phyloP scores from a whole-genome alignment of 1,139 yeast genomes.

The Candida sp. region DNA sequence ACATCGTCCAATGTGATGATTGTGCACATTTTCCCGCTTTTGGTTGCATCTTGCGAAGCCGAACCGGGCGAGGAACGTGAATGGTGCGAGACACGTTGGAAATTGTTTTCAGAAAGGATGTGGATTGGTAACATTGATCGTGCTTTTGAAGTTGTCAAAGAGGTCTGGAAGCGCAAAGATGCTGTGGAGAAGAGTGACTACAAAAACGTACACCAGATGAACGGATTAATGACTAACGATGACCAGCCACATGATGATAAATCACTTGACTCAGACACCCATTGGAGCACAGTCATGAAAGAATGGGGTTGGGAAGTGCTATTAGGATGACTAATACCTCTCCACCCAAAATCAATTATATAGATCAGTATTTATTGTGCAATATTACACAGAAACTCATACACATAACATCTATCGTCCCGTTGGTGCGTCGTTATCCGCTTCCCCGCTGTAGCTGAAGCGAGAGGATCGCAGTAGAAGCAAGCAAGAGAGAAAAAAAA shows the following conservation, averaged over 20 bases:
- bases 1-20: constrained; percentile 58
- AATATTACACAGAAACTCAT: neutral
- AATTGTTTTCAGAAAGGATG: constrained; percentile 51
- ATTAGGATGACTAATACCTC: constrained; percentile 38
- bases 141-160: constrained; percentile 70
- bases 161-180: constrained; percentile 70
- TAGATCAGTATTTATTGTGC: neutral
- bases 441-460: too few species aligned
- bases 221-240: constrained; percentile 40
- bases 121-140: constrained; percentile 71
- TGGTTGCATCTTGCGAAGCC: constrained; percentile 71
- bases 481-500: neutral
- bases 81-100: constrained; percentile 69
- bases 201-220: constrained; percentile 30
- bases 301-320: constrained; percentile 81
- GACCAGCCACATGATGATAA: constrained; percentile 19
- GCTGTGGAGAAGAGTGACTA: constrained; percentile 27
- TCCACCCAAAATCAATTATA: too few species aligned
- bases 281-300: constrained; percentile 72
- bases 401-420: too few species aligned
- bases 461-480: too few species aligned
- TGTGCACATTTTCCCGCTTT: constrained; percentile 65
- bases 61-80: constrained; percentile 59
- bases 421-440: too few species aligned
- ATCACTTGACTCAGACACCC: constrained; percentile 52